Evolutionary conservation across 2,329 filamentous ascomycete species (phyloP), one percentile per base, ranked within the genome.

Genomic region (Calycina marina): DNA sequence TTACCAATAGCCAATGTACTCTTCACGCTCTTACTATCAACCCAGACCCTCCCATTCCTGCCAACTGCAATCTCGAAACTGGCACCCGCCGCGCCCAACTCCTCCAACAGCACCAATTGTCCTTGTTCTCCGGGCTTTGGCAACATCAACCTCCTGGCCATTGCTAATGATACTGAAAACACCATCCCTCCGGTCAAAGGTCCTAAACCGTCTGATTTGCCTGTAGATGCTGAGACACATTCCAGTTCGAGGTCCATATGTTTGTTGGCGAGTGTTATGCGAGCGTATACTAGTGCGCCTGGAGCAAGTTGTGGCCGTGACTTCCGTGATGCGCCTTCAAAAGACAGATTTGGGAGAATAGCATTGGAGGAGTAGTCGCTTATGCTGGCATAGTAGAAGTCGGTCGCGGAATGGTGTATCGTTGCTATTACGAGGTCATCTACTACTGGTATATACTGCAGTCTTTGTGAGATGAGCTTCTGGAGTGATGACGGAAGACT

Each of bases 51-150:
- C 25, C 90, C 90, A 55, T 98, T 98, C 49, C 84, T 72, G 12
- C 90, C 90, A 6, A 93, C 81, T 0, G 88, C 88, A 38, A 92
- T 81, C 62, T 98, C 90, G 54, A 96, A 98, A 13, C 80, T 75
- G 10, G 93, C 57, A 33, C 83, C 88, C 36, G 76, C 75, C 3
- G 52, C 55, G 3, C 77, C 86, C 10, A 96, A 59, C 50, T 84
- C 80, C 41, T 93, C 82, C 35, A 96, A 56, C 15, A 94, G 67
- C 3, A 74, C 69, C 5, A 93, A 56, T 14, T 69, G 70, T 11
- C 76, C 78, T 32, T 69, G 64, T 31, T 71, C 65, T 10, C 62
- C 63, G 25, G 67, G 66, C 46, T 69, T 70, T 30, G 69, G 65
- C 58, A 72, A 67, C 57, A 94, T 65, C 40, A 93, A 56, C 32